Base-by-base conservation (phyloP, 2,329 filamentous ascomycete genomes). In the Colletotrichum plurivorum region DNA sequence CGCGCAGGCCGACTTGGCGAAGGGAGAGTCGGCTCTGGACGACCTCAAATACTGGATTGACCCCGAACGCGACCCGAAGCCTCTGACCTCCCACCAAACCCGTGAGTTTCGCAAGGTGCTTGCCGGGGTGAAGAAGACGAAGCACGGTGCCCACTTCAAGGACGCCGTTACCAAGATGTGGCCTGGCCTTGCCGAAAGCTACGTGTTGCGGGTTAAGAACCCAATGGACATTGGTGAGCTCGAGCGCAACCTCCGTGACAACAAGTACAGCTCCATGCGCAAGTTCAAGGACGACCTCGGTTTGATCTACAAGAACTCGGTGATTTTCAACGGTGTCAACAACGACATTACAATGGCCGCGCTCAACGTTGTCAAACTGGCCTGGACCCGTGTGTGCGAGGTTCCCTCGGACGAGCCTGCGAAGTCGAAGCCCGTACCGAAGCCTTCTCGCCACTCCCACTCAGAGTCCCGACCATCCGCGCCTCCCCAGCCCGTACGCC, bases 161-260 rank as follows among this genome's bases (percentile, higher is more conserved):
- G 87, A 90, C 49, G 92, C 96, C 0, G 96, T 98, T 8, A 88
- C 93, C 77, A 88, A 87, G 46, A 83, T 95, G 25, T 93, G 92
- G 80, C 87, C 97, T 48, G 85, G 84, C 31, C 89, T 98, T 48
- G 94, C 93, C 63, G 90, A 89, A 2, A 93, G 94, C 71, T 93
- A 92, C 71, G 83, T 88, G 1, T 84, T 92, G 43, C 90, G 84
- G 71, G 82, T 98, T 73, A 88, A 90, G 45, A 87, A 91, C 36
- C 95, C 95, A 0, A 95, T 97, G 85, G 95, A 98, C 79, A 87
- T 99, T 45, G 86, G 87, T 46, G 92, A 92, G 10, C 93, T 99
- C 76, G 95, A 98, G 76, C 85, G 87, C 60, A 95, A 93, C 73
- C 80, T 98, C 43, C 94, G 94, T 75, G 86, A 89, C 36, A 81